phyloP scores from a whole-genome alignment of 2,329 filamentous ascomycete species.

The Chrysoporthe puriensis region DNA sequence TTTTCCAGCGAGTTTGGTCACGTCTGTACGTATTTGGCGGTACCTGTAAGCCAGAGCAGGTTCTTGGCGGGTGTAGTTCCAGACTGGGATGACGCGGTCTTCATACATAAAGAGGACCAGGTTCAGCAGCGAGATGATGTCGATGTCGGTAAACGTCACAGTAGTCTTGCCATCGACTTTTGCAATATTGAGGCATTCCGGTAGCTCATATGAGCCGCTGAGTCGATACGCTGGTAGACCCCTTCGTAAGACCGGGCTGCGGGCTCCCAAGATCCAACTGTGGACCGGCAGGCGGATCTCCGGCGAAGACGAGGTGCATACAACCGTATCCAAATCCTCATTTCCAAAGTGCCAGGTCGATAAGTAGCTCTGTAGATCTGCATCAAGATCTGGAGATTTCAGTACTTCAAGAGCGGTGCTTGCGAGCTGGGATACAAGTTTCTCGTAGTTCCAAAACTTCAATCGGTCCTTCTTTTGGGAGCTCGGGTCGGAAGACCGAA shows the following conservation, averaged over 20 bases:
- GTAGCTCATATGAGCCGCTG: slow-evolving; percentile 56
- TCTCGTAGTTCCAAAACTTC: slow-evolving; percentile 45
- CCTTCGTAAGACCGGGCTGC: slow-evolving; percentile 70
- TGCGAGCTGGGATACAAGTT: slow-evolving; percentile 58
- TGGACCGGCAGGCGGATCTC: slow-evolving; percentile 79
- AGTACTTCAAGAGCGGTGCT: slow-evolving; percentile 57
- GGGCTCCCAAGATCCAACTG: slow-evolving; percentile 75
- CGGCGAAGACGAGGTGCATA: slow-evolving; percentile 64
- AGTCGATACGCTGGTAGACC: slow-evolving; percentile 62
- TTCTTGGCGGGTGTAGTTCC: slow-evolving; percentile 75
- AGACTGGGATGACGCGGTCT: slow-evolving; percentile 80
- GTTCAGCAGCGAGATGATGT: slow-evolving; percentile 80
- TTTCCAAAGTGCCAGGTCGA: slow-evolving; percentile 43
- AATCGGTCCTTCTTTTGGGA: slow-evolving; percentile 43
- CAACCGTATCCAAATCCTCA: slow-evolving; percentile 46
- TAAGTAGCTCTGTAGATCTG: slow-evolving; percentile 60
- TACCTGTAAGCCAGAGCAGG: slow-evolving; percentile 71
- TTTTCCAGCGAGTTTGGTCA: slow-evolving; percentile 82
- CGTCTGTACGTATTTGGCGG: slow-evolving; percentile 77
- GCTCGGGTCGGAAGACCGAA: slow-evolving; percentile 50
- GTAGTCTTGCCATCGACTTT: slow-evolving; percentile 54
- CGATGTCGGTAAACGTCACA: slow-evolving; percentile 69
- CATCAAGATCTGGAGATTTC: slow-evolving; percentile 67
- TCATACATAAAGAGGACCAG: slow-evolving; percentile 80
- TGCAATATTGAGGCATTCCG: slow-evolving; percentile 64